These are phyloP conservation scores for Oxyria digyna DNA, from an alignment of 148 eudicot species.

Conservation along the genomic window DNA sequence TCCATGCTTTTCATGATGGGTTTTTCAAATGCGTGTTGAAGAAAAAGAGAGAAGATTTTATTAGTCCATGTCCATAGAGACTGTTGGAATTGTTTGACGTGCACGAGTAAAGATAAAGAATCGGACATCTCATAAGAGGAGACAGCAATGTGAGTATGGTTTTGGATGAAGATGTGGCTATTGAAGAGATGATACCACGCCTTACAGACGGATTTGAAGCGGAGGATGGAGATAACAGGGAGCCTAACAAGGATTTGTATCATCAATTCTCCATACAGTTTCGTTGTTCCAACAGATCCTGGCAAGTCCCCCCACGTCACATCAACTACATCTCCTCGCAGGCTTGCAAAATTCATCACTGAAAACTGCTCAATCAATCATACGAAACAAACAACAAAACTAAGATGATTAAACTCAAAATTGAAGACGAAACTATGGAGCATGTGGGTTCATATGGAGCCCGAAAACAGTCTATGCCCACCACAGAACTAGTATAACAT, in stretches of 20 bases:
- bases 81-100: not conserved
- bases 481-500: no score
- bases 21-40: not conserved
- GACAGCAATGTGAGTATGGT: not conserved
- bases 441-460: no score
- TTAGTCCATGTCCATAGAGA: not conserved
- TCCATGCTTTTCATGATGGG: slow-evolving; percentile 7
- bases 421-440: no score
- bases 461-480: no score
- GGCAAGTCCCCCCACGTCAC: not conserved
- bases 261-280: not conserved
- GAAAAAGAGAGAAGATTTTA: not conserved
- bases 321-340: not conserved
- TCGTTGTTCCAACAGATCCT: no score
- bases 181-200: not conserved
- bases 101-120: not conserved
- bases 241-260: not conserved
- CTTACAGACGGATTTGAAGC: slow-evolving; percentile 7
- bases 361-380: not conserved
- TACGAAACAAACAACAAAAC: no score
- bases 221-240: not conserved
- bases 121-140: not conserved
- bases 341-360: not conserved
- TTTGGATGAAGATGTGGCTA: not conserved
- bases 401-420: no score